Base-by-base conservation (phyloP, 495 filamentous ascomycete species). In the Bryoglossum gracile region DNA sequence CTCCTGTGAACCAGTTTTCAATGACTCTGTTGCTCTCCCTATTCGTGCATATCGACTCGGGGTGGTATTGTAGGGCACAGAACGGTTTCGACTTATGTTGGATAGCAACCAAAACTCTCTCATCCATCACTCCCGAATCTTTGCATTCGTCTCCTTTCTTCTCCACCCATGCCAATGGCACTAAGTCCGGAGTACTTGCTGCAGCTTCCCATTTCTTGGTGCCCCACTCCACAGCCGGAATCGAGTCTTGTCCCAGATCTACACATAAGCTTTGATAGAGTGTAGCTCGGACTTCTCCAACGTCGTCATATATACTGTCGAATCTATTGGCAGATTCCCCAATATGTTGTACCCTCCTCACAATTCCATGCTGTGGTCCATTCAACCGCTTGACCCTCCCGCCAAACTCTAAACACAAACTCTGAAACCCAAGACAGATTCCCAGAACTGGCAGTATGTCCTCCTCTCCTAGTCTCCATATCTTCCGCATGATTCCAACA, bases 381-480 rank as follows among this genome's bases (percentile, higher is more conserved):
- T 65, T 62, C 17, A 94, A 64, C 26, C 76, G 70, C 37, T 78
- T 63, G 28, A 95, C 76, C 4, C 62, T 59, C 0, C 79, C 81
- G 1, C 89, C 88, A 51, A 79, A 78, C 32, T 74, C 74, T 22
- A 80, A 62, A 19, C 81, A 81, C 42, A 98, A 62, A 58, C 83
- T 89, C 64, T 98, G 92, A 58, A 95, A 94, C 0, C 92, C 92
- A 0, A 97, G 73, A 58, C 91, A 98, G 32, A 98, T 89, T 1
- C 92, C 92, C 21, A 96, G 70, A 9, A 91, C 80, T 0, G 90
- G 90, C 2, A 91, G 44, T 4, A 82, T 9, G 24, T 83, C 59
- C 8, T 68, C 64, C 5, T 72, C 73, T 3, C 63, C 56, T 1
- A 94, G 69, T 24, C 65, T 67, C 91, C 90, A 97, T 24, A 95